These are phyloP conservation scores for Quercus cerris DNA, from an alignment of 306 rosid species.

Conservation along the genomic window DNA sequence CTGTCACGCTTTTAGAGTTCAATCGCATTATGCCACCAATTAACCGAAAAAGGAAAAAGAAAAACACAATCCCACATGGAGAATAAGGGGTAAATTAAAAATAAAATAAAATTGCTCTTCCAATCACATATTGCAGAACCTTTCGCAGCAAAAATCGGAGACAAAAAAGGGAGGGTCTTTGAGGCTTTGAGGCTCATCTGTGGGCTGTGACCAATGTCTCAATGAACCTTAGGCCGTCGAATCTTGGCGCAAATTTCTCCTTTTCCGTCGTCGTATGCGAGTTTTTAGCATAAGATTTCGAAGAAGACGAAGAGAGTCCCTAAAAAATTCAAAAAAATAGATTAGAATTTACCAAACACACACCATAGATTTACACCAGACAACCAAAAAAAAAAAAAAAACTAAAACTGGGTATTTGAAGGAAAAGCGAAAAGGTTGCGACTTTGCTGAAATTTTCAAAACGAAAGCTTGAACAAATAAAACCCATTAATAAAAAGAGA, in stretches of 20 bases:
- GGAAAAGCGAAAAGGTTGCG: too few relatives aligned
- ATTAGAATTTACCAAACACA: neutral
- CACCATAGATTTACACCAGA: too few relatives aligned
- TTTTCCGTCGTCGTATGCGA: slow-evolving; percentile 19
- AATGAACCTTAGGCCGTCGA: slow-evolving; percentile 88
- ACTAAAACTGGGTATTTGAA: too few relatives aligned
- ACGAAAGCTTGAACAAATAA: too few relatives aligned
- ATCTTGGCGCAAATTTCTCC: slow-evolving; percentile 81
- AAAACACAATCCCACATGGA: neutral
- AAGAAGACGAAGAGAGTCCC: slow-evolving; percentile 15
- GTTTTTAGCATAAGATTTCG: neutral
- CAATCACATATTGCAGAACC: neutral
- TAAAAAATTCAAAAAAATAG: neutral
- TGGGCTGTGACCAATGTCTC: slow-evolving; percentile 94
- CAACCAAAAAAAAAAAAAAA: neutral
- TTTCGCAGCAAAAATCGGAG: neutral
- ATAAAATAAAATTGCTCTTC: neutral
- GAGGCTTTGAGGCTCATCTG: slow-evolving; percentile 35
- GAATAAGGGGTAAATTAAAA: neutral
- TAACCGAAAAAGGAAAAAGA: neutral
- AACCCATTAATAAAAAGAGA: too few relatives aligned
- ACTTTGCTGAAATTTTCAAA: too few relatives aligned
- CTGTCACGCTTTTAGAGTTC: neutral
- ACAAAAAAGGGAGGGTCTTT: neutral
- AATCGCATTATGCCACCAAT: neutral